Evolutionary conservation across 208 protist species (phyloP).

Genomic region (Crithidia fasciculata): DNA sequence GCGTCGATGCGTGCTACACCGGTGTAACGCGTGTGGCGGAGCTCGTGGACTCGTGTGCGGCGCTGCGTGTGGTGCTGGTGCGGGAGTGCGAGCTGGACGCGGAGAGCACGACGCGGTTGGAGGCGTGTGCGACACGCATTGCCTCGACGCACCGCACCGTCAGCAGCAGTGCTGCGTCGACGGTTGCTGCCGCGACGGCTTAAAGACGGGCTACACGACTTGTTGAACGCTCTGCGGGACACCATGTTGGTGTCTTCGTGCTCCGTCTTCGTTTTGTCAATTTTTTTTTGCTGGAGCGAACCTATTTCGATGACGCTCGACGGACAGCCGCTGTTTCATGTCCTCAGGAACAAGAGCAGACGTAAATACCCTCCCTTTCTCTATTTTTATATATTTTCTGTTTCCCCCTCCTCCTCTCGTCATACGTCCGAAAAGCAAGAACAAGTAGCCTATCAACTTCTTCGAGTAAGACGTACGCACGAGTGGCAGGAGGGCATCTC

Average conservation of each 20-base stretch:
- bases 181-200: not conserved
- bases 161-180: not conserved
- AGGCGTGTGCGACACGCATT: slow-evolving; percentile 15
- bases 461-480: slow-evolving; percentile 2
- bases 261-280: not conserved
- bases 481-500: not conserved
- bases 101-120: slow-evolving; percentile 15
- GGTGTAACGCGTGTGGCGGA: slow-evolving; percentile 16
- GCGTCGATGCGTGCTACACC: slow-evolving; percentile 15
- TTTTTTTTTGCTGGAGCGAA: not conserved
- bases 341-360: no score
- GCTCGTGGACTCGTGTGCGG: slow-evolving; percentile 11
- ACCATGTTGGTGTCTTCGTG: no score
- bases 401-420: not conserved
- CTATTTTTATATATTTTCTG: not conserved
- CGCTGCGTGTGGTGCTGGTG: slow-evolving; percentile 17
- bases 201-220: no score
- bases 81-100: slow-evolving; percentile 17
- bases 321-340: no score
- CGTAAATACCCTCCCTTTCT: not conserved
- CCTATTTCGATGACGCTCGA: no score
- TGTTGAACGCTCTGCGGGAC: no score
- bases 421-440: slow-evolving; percentile 16
- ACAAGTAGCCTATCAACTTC: slow-evolving; percentile 25
- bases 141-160: slow-evolving; percentile 17